phyloP scores from a whole-genome alignment of 345 rosid species.

The Firmiana major region DNA sequence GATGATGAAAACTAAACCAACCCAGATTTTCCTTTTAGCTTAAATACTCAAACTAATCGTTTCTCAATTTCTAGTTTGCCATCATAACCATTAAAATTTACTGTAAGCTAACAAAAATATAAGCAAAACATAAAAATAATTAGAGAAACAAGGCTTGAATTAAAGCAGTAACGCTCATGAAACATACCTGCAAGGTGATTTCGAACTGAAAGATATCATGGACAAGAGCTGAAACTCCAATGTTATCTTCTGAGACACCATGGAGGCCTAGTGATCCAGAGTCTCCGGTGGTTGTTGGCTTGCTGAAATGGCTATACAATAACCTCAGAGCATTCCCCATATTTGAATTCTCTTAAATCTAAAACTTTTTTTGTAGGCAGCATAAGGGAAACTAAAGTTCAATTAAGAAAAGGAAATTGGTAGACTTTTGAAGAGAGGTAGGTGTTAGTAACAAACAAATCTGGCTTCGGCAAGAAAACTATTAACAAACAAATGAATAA shows the following conservation, averaged over 20 bases:
- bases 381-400: background rate
- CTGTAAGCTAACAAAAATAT: background rate
- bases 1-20: background rate
- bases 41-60: background rate
- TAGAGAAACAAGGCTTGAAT: background rate
- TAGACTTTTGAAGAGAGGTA: background rate
- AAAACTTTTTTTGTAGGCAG: background rate
- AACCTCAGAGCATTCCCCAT: conserved; percentile 59
- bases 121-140: background rate
- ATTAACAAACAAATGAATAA: background rate
- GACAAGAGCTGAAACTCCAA: conserved; percentile 69
- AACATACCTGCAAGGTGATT: conserved; percentile 61
- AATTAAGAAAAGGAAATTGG: background rate
- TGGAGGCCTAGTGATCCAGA: conserved; percentile 40
- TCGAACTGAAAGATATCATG: conserved; percentile 70
- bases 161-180: background rate
- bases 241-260: conserved; percentile 54
- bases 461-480: background rate
- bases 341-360: background rate
- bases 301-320: conserved; percentile 41
- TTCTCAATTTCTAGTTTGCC: background rate
- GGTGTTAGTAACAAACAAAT: background rate
- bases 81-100: background rate
- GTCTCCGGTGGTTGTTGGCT: conserved; percentile 39
- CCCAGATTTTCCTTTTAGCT: background rate